Evolutionary conservation across 2,329 filamentous ascomycete genomes (phyloP).

Genomic region (Penicillium hordei): DNA sequence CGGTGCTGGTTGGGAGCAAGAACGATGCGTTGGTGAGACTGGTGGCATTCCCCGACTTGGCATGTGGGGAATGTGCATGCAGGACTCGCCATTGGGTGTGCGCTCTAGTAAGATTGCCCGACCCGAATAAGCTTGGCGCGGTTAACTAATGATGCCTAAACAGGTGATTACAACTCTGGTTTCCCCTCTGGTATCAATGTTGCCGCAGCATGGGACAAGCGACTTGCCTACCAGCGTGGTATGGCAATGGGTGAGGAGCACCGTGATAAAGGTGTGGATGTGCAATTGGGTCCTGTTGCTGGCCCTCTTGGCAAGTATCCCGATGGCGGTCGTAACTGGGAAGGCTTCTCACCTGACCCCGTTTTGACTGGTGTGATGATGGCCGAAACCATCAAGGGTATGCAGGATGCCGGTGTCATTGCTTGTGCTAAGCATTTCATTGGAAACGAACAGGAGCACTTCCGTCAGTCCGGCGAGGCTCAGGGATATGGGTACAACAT

Average conservation of each 20-base stretch:
- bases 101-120: constrained; percentile 55
- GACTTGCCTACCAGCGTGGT: constrained; percentile 67
- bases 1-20: constrained; percentile 74
- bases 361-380: constrained; percentile 72
- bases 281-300: constrained; percentile 74
- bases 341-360: constrained; percentile 68
- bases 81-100: constrained; percentile 80
- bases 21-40: constrained; percentile 74
- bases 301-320: constrained; percentile 69
- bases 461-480: constrained; percentile 64
- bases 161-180: constrained; percentile 74
- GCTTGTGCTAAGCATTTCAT: constrained; percentile 79
- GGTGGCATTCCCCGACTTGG: constrained; percentile 54
- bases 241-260: constrained; percentile 74
- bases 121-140: background rate
- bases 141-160: background rate
- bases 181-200: constrained; percentile 77
- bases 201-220: constrained; percentile 78
- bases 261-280: constrained; percentile 71
- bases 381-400: constrained; percentile 71
- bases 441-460: constrained; percentile 71
- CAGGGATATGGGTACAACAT: constrained; percentile 62
- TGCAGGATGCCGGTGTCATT: constrained; percentile 78
- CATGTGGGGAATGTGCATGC: constrained; percentile 72
- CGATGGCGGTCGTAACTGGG: constrained; percentile 70